Base-by-base conservation (phyloP, 225 moss, liverwort and hornwort species). In the Physcomitrium patens region DNA sequence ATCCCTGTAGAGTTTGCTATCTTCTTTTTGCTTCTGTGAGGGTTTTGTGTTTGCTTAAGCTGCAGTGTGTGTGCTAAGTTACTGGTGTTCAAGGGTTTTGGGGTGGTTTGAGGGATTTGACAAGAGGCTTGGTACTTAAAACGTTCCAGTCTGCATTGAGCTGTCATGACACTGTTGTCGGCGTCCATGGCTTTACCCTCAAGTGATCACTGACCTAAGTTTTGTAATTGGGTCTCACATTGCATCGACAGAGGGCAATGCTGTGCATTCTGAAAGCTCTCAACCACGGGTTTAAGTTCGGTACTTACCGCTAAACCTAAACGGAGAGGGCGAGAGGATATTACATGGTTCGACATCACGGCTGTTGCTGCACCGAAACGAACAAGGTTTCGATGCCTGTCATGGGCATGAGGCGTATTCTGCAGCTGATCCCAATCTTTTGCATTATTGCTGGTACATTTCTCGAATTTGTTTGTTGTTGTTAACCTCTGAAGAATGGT, bases 361-460 rank as follows among this genome's bases (percentile, higher is more conserved):
- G 62, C 60, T 45, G 58, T 42, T 59, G 45, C 59, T 37, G 47
- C 64, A 23, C 42, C 72, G 15, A 42, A 72, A 59, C 53, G 59
- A 61, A 18, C 51, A 57, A 50, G 59, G 59, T 78, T 72, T 58
- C 37, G 16, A 71, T 58, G 65, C 31, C 65, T 64, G 58, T 49
- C 58, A 59, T 52, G 28, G 78, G 45, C 51, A 76, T 72, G 79
- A 68, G 76, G 11, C 79, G 63, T 67, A 50, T 26, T 8, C 17
- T 83, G 79, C 83, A 67, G 63, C 57, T 83, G 62, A 67, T 79
- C 55, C 71, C 79, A 76, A 76, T 83, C 67, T 68, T 69, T 23
- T 64, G 73, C 73, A 43, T 73, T 17, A 55, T 82, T 57, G 77
- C 77, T 63, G 77, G 73, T 82, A 65, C 43, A 58, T 53, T 79